These are phyloP conservation scores for Hypoxylon sp. DNA, from an alignment of 2,329 filamentous ascomycete genomes.

Conservation along the genomic window DNA sequence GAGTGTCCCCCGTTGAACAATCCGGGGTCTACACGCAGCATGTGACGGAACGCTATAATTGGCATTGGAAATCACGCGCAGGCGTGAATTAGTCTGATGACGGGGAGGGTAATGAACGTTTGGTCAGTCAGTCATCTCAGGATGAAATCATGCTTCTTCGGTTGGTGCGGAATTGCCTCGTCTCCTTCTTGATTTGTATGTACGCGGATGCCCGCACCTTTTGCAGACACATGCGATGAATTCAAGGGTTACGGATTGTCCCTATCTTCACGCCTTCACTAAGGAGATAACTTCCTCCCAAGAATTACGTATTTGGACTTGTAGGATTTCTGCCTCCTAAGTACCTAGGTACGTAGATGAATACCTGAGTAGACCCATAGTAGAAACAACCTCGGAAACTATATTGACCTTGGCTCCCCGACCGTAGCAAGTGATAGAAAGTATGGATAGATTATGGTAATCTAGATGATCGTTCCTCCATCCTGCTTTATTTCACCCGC, in stretches of 20 bases:
- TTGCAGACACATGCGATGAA: constrained; percentile 17
- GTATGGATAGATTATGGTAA: no score
- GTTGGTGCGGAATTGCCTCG: constrained; percentile 9
- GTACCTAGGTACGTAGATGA: no score
- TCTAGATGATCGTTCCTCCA: no score
- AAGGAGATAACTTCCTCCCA: background rate
- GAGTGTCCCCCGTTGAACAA: background rate
- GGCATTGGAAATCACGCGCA: constrained; percentile 29
- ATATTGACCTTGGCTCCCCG: no score
- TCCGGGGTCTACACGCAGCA: background rate
- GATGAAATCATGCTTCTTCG: constrained; percentile 32
- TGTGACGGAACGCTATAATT: background rate
- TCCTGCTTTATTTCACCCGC: no score
- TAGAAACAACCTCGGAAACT: no score
- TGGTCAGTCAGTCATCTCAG: constrained; percentile 27
- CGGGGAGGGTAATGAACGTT: constrained; percentile 20
- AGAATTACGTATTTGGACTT: no score
- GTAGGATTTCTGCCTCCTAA: no score
- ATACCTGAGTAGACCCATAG: no score
- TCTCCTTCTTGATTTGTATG: constrained; percentile 35
- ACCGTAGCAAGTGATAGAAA: no score
- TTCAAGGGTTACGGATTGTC: background rate
- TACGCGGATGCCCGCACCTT: constrained; percentile 9
- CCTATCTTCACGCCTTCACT: background rate
- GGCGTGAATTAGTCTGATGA: constrained; percentile 8